Evolutionary conservation across 2,329 filamentous ascomycete genomes (phyloP), one percentile per base, ranked within the genome.

Genomic region (Colletotrichum theobromicola): DNA sequence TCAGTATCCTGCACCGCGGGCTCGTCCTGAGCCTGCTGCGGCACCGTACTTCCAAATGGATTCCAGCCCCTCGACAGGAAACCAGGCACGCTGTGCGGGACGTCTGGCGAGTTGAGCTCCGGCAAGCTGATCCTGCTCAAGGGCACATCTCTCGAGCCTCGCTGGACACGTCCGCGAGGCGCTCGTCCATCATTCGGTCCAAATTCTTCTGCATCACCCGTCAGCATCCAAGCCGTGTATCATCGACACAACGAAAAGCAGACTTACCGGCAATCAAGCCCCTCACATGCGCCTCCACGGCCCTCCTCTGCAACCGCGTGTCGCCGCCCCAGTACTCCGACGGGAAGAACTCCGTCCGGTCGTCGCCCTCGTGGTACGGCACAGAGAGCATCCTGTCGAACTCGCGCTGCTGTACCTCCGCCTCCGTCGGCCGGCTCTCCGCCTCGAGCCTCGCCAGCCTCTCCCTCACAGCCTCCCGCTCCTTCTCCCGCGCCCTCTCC

Each of bases 311-410:
- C 34, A 77, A 62, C 46, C 77, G 78, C 12, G 82, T 83, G 53
- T 82, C 80, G 7, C 81, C 82, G 28, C 76, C 76, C 78, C 81
- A 80, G 65, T 79, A 83, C 64, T 79, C 77, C 15, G 69, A 66
- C 1, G 5, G 79, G 78, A 75, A 65, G 37, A 82, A 82, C 66
- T 21, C 74, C 55, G 21, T 75, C 32, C 26, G 18, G 16, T 72
- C 72, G 37, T 53, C 24, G 3, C 12, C 53, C 46, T 70, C 68
- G 21, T 76, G 67, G 30, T 71, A 71, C 3, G 86, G 90, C 12
- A 88, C 87, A 2, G 90, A 93, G 69, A 86, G 82, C 78, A 93
- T 46, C 24, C 46, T 24, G n/a, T 61, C 50, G 16, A 61, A 21
- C 60, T 64, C 30, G 35, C 28, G 15, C 61, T 32, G n/a, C 28